Base-by-base conservation (phyloP, 2,329 filamentous ascomycete genomes). In the Cladosporium sp. region DNA sequence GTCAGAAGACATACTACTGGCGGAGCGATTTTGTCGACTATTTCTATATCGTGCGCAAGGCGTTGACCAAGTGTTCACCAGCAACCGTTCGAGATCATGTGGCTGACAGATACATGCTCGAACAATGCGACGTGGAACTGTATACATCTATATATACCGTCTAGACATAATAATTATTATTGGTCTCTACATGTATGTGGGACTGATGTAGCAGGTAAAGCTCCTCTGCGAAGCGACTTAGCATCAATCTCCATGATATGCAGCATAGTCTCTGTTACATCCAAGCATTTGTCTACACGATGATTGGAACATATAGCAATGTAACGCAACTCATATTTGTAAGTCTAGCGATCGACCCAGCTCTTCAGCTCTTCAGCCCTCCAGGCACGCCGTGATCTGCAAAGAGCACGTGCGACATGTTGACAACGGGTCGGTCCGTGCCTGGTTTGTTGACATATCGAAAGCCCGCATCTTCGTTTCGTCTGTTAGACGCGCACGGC, bases 401-500 rank as follows among this genome's bases (percentile, higher is more conserved):
- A 47, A 47, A 21, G 41, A 21, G 41, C 41, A 47, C 41, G 41
- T 47, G 41, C 18, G 15, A 10, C 38, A n/a, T 55, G 52, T 55
- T 55, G 52, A 55, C 52, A 30, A 28, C 18, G 55, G 55, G 10
- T 34, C 34, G 55, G 34, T 15, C 55, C 55, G 55, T 12, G 8
- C 41, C n/a, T 47, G 41, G 41, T 58, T 58, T 58, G 34, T 58
- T 58, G 55, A 58, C 55, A 58, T 24, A 34, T 41, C 32, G 34
- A 12, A 52, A 52, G 18, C 52, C 52, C 26, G 52, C 52, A 36
- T n/a, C 52, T 57, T 34, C 55, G 55, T 58, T 58, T 41, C 32
- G 55, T 38, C 55, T 36, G 12, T 14, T 10, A 26, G 30, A 26
- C 55, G 55, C 55, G n/a, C 55, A 58, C 55, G 52, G 52, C 28